Conservation (phyloP, 805 yeast genomes). For the Danielia oregonensis region DNA sequence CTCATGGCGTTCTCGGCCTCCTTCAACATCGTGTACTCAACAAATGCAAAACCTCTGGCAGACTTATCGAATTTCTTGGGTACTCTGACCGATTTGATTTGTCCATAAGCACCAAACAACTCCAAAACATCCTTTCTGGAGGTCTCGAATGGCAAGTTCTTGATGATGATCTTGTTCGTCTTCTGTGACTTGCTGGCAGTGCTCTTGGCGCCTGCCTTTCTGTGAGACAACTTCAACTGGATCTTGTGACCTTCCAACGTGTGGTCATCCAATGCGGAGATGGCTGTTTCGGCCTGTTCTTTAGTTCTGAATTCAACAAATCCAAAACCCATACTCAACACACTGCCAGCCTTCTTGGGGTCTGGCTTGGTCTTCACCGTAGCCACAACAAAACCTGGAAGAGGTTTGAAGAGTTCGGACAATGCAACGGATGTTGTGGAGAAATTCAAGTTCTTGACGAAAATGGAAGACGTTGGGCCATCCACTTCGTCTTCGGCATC, state of each 20-base stretch:
- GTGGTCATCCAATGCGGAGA: conserved; percentile 67
- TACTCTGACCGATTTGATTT: conserved; percentile 88
- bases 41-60: conserved; percentile 97
- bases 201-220: conserved; percentile 47
- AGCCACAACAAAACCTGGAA: conserved; percentile 79
- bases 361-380: conserved; percentile 86
- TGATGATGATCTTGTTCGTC: conserved; percentile 82
- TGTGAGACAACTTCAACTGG: conserved; percentile 83
- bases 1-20: conserved; percentile 95
- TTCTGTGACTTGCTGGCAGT: conserved; percentile 33
- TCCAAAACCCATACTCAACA: conserved; percentile 96
- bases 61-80: conserved; percentile 94
- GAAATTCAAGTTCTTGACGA: conserved; percentile 90
- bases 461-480: conserved; percentile 83
- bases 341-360: conserved; percentile 61
- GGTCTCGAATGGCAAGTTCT: conserved; percentile 96
- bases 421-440: conserved; percentile 62
- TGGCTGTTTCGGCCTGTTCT: conserved; percentile 76
- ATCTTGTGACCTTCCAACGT: conserved; percentile 86
- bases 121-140: conserved; percentile 90
- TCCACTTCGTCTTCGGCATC: conserved; percentile 43
- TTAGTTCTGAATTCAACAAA: conserved; percentile 84
- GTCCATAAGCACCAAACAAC: conserved; percentile 91
- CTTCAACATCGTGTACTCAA: conserved; percentile 77
- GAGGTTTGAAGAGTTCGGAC: conserved; percentile 56